Evolutionary conservation across 2,329 filamentous ascomycete species (phyloP).

Genomic region (Aspergillus sp.): DNA sequence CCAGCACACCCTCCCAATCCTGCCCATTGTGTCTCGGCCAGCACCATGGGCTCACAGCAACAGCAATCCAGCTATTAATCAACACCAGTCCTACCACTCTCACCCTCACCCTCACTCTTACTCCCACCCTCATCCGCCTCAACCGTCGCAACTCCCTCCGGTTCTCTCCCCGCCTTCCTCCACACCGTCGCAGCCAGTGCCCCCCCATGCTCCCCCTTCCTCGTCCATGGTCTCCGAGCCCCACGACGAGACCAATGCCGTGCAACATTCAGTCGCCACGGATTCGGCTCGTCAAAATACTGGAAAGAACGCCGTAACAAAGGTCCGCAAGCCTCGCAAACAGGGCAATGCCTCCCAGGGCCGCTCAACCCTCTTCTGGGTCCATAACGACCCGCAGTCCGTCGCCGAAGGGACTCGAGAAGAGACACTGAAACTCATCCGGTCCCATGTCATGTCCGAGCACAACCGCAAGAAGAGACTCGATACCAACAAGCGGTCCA

Average conservation of each 20-base stretch:
- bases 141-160: too few species aligned
- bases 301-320: slow-evolving; percentile 25
- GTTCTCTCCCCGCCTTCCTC: slow-evolving; percentile 8
- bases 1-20: slow-evolving; percentile 29
- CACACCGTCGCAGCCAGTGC: slow-evolving; percentile 5
- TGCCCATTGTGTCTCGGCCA: slow-evolving; percentile 30
- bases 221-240: slow-evolving; percentile 10
- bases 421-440: slow-evolving; percentile 42
- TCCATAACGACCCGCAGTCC: slow-evolving; percentile 38
- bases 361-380: slow-evolving; percentile 42
- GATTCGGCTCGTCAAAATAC: slow-evolving; percentile 13
- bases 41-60: slow-evolving; percentile 17
- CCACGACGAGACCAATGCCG: slow-evolving; percentile 2
- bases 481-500: slow-evolving; percentile 41
- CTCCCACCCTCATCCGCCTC: neutral
- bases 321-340: slow-evolving; percentile 37
- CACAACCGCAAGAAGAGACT: slow-evolving; percentile 43
- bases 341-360: slow-evolving; percentile 26
- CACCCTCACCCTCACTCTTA: slow-evolving; percentile 7
- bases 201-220: slow-evolving; percentile 6
- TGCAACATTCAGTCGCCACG: slow-evolving; percentile 5
- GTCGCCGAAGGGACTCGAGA: slow-evolving; percentile 38
- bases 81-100: neutral
- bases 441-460: slow-evolving; percentile 45
- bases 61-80: slow-evolving; percentile 6